Conservation (phyloP, 352 stramenopile species). For the Phytophthora fragariaefolia region DNA sequence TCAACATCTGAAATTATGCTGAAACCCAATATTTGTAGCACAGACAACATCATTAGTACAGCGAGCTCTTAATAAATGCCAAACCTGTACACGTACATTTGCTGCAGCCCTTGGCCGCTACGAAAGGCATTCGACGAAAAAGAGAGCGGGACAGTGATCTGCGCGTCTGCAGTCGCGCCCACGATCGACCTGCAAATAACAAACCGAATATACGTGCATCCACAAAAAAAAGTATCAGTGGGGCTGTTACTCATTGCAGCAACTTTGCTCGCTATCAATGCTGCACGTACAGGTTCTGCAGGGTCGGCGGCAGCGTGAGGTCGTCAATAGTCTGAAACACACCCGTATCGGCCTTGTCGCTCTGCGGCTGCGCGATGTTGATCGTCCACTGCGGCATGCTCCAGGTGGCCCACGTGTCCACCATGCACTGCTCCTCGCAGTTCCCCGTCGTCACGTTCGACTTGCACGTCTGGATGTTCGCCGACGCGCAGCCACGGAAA, state of each 20-base stretch:
- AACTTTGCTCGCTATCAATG: neutral
- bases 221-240: conserved; percentile 11
- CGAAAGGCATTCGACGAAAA: conserved; percentile 63
- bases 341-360: conserved; percentile 65
- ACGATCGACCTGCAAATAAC: conserved; percentile 56
- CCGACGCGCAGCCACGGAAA: conserved; percentile 60
- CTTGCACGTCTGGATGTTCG: conserved; percentile 59
- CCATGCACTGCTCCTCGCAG: conserved; percentile 76
- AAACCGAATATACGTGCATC: conserved; percentile 5
- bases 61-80: neutral
- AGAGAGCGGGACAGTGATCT: conserved; percentile 59
- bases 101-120: conserved; percentile 48
- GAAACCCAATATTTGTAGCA: neutral
- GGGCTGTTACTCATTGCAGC: neutral
- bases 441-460: conserved; percentile 43
- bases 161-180: conserved; percentile 54
- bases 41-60: conserved; percentile 5
- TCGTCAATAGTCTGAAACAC: conserved; percentile 66
- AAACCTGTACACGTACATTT: conserved; percentile 43
- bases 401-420: conserved; percentile 36
- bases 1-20: conserved; percentile 67
- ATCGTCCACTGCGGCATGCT: conserved; percentile 55
- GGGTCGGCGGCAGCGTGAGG: conserved; percentile 52
- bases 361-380: conserved; percentile 65
- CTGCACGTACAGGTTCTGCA: conserved; percentile 64